Conservation (phyloP, 176 grass and related monocot species). For the Poa annua region DNA sequence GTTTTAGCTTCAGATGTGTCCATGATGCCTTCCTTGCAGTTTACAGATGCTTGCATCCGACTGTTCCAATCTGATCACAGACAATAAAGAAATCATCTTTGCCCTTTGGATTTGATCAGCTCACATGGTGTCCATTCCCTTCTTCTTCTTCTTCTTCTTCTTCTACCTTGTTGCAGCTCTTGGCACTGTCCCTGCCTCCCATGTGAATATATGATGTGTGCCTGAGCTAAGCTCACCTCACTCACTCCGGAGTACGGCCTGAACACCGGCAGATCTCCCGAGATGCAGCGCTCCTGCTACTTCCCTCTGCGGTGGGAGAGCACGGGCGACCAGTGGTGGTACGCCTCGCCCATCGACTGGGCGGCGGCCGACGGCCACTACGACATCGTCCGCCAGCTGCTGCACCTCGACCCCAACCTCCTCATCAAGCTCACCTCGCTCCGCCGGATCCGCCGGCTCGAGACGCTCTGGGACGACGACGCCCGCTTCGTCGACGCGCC, state of each 20-base stretch:
- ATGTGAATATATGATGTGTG: conserved; percentile 47
- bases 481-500: conserved; percentile 57
- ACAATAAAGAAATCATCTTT: conserved; percentile 34
- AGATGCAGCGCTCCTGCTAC: conserved; percentile 65
- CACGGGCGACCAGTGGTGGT: conserved; percentile 99
- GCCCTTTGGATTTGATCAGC: conserved; percentile 2
- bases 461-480: conserved; percentile 92
- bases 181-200: conserved; percentile 6
- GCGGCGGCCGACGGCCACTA: conserved; percentile 91
- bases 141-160: conserved; percentile 12
- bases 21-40: not conserved
- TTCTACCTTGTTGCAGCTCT: conserved; percentile 36
- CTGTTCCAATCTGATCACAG: conserved; percentile 14
- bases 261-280: conserved; percentile 34
- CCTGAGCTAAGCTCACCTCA: conserved; percentile 37
- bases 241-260: not conserved
- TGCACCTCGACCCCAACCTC: conserved; percentile 89
- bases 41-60: conserved; percentile 34
- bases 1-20: conserved; percentile 18
- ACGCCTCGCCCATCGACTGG: conserved; percentile 90
- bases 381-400: conserved; percentile 86
- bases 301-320: conserved; percentile 98
- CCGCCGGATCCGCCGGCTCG: conserved; percentile 85
- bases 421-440: conserved; percentile 98
- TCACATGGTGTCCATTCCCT: conserved; percentile 44